Base-by-base conservation (phyloP, 305 asterid genomes). In the Solanum hybrid region DNA sequence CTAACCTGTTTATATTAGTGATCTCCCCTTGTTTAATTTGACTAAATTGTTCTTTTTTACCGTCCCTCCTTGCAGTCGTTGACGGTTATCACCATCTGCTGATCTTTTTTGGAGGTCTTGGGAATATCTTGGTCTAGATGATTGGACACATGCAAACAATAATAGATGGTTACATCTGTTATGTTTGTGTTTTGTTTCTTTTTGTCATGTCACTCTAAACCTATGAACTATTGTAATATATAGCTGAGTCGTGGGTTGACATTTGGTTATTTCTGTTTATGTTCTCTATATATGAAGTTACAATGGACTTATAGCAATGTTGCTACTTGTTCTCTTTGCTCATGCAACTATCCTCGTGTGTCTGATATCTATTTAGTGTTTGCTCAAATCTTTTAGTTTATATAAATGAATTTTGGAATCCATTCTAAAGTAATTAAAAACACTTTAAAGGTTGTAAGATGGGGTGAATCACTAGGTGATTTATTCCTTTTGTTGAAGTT, bases 41-140 rank as follows among this genome's bases (percentile, higher is more conserved):
- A 51, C 40, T 46, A 24, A 37, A 5, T 79, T 13, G 73, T 6
- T 84, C 40, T 84, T 84, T 29, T 1, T 17, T 20, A 17, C 69
- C 69, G 2, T 12, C 37, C 17, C 87, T 29, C 73, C 22, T 51
- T 89, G 92, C 94, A 92, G 95, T 88, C 91, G 88, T 56, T 94
- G 94, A 94, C 8, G 89, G 71, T 29, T 29, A 84, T 84, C 87
- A 84, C 87, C 31, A 84, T 29, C 40, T 84, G 42, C 87, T 31
- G 73, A 56, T 84, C 20, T 82, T 82, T 34, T 82, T 82, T 46
- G 29, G 87, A 29, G 75, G 20, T 84, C 27, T 51, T 29, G 87
- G 87, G 29, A 82, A 17, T 82, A 27, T 84, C 73, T 46, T 17
- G 73, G 36, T 29, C 37, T 46, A 29, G 40, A 42, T 46, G 71